Conservation (phyloP, 768 basidiomycete genomes). For the Hericium alpestre region DNA sequence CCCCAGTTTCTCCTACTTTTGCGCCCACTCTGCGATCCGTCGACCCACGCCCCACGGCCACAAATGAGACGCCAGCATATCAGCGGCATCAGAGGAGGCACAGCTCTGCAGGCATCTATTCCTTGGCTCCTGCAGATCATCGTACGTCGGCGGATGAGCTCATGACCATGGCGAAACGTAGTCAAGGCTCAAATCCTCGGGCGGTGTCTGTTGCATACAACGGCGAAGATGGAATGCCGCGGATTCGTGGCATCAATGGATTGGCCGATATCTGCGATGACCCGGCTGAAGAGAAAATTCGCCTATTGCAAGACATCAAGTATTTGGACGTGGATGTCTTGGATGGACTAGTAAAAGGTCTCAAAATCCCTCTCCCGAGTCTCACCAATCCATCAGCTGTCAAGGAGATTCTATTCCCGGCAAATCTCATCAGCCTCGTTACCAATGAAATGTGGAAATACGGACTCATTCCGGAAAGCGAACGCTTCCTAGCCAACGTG, state of each 20-base stretch:
- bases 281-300: conserved; percentile 90
- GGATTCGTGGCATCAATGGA: conserved; percentile 51
- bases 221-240: conserved; percentile 64
- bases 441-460: conserved; percentile 99
- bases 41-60: conserved; percentile 33
- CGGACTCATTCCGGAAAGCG: conserved; percentile 91
- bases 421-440: conserved; percentile 91
- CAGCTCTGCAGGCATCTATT: conserved; percentile 75
- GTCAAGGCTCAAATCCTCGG: conserved; percentile 61
- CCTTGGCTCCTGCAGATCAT: conserved; percentile 45
- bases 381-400: conserved; percentile 84
- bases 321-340: conserved; percentile 90
- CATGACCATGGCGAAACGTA: conserved; percentile 64
- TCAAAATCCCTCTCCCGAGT: conserved; percentile 89
- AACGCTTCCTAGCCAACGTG: conserved; percentile 94
- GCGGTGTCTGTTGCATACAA: conserved; percentile 85
- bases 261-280: conserved; percentile 76
- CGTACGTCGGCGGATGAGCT: conserved; percentile 72
- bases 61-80: conserved; percentile 18
- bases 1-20: conserved; percentile 79
- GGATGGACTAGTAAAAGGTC: conserved; percentile 75
- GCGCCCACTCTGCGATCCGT: conserved; percentile 61
- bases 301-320: conserved; percentile 83
- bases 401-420: conserved; percentile 98
- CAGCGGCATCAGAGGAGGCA: conserved; percentile 73